Evolutionary conservation across 2,329 filamentous ascomycete species (phyloP).

Genomic region (Pseudogymnoascus sp.): DNA sequence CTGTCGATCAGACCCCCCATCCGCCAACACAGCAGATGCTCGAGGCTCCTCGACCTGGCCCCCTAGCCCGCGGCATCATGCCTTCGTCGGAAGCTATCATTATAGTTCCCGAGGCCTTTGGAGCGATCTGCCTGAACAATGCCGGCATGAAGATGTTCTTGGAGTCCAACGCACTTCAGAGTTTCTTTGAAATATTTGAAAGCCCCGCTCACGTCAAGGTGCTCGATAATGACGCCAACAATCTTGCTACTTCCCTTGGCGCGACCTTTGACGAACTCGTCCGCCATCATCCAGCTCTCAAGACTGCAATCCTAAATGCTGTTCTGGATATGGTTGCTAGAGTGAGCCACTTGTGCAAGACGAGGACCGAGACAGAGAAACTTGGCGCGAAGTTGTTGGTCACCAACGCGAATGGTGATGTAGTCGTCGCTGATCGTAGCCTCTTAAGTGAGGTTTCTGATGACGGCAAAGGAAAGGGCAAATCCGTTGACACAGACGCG

Average conservation of each 20-base stretch:
- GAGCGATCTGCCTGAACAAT: slow-evolving; percentile 87
- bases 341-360: slow-evolving; percentile 64
- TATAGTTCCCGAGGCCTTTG: slow-evolving; percentile 78
- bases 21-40: slow-evolving; percentile 45
- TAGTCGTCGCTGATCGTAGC: slow-evolving; percentile 45
- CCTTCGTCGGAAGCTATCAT: slow-evolving; percentile 83
- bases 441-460: slow-evolving; percentile 22
- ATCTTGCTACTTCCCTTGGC: slow-evolving; percentile 66
- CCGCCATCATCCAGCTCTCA: slow-evolving; percentile 80
- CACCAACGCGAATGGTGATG: slow-evolving; percentile 47
- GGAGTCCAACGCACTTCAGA: slow-evolving; percentile 70
- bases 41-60: slow-evolving; percentile 34
- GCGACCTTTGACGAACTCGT: slow-evolving; percentile 87
- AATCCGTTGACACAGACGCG: slow-evolving; percentile 34
- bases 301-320: slow-evolving; percentile 71
- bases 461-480: slow-evolving; percentile 34
- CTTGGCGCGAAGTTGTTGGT: slow-evolving; percentile 74
- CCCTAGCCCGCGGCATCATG: slow-evolving; percentile 63
- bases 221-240: slow-evolving; percentile 62
- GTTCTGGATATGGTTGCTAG: slow-evolving; percentile 81
- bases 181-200: slow-evolving; percentile 94
- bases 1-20: slow-evolving; percentile 36
- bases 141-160: slow-evolving; percentile 81
- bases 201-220: slow-evolving; percentile 80
- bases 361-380: slow-evolving; percentile 57